These are phyloP conservation scores for Plasmopara muralis DNA, from an alignment of 352 stramenopile genomes.

Conservation along the genomic window DNA sequence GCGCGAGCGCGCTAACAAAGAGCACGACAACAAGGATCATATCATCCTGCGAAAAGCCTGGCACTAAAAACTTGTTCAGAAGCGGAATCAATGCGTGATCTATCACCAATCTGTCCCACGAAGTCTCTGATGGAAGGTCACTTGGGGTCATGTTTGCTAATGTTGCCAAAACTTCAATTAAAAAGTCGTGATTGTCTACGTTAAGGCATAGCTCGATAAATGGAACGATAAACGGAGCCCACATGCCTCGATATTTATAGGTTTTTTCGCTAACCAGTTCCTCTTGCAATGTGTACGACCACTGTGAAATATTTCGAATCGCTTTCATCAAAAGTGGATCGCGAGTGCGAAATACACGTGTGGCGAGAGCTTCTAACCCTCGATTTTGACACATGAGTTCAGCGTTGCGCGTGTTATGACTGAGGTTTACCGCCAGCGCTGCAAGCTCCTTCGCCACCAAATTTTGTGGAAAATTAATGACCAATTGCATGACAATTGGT, in stretches of 20 bases:
- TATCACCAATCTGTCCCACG: constrained; percentile 85
- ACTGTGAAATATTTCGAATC: constrained; percentile 87
- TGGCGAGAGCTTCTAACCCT: constrained; percentile 85
- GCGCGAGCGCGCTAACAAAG: constrained; percentile 66
- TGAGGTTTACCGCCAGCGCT: constrained; percentile 92
- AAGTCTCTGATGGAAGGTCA: constrained; percentile 84
- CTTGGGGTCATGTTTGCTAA: constrained; percentile 89
- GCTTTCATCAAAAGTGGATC: constrained; percentile 94
- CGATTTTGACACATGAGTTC: constrained; percentile 88
- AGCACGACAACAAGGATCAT: constrained; percentile 89
- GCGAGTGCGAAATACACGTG: constrained; percentile 80
- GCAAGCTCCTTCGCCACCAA: constrained; percentile 90
- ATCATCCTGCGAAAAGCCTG: constrained; percentile 89
- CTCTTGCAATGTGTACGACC: constrained; percentile 89
- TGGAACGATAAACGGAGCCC: constrained; percentile 84
- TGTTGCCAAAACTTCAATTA: constrained; percentile 90
- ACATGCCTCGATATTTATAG: constrained; percentile 91
- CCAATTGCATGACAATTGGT: constrained; percentile 90
- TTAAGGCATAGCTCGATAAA: constrained; percentile 82
- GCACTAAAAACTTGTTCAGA: constrained; percentile 88
- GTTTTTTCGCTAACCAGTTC: constrained; percentile 75
- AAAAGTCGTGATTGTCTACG: constrained; percentile 89
- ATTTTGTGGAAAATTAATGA: constrained; percentile 92
- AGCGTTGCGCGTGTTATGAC: constrained; percentile 83
- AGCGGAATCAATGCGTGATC: constrained; percentile 87